These are phyloP conservation scores for Whalleya microplaca DNA, from an alignment of 2,329 filamentous ascomycete genomes.

Conservation along the genomic window DNA sequence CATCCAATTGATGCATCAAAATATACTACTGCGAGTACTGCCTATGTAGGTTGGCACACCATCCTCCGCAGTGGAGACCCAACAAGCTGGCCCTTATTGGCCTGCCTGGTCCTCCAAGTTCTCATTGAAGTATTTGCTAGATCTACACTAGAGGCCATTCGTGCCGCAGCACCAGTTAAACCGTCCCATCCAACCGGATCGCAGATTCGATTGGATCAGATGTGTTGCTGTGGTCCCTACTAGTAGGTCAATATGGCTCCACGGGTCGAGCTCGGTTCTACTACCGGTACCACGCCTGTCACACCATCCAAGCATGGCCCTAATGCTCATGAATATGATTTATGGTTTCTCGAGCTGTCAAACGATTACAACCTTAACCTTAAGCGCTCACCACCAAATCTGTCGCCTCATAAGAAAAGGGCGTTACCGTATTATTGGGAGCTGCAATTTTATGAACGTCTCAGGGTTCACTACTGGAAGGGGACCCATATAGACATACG, in stretches of 20 bases:
- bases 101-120: background rate
- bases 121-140: background rate
- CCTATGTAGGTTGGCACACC: slow-evolving; percentile 10
- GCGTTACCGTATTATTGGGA: slow-evolving; percentile 29
- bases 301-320: slow-evolving; percentile 19
- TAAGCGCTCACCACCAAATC: slow-evolving; percentile 23
- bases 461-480: slow-evolving; percentile 29
- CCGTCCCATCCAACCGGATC: slow-evolving; percentile 7
- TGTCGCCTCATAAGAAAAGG: slow-evolving; percentile 24
- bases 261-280: slow-evolving; percentile 6
- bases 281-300: background rate
- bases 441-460: slow-evolving; percentile 28
- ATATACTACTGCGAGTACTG: slow-evolving; percentile 5
- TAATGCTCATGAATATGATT: slow-evolving; percentile 23
- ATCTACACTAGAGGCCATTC: background rate
- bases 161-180: background rate
- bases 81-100: background rate
- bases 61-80: slow-evolving; percentile 20
- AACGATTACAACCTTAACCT: slow-evolving; percentile 35
- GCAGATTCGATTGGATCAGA: slow-evolving; percentile 13
- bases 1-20: slow-evolving; percentile 8
- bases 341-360: slow-evolving; percentile 38
- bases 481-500: slow-evolving; percentile 24
- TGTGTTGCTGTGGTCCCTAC: background rate
- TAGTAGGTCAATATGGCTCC: slow-evolving; percentile 14